Base-by-base conservation (phyloP, 2,329 filamentous ascomycete species). In the Aspergillus neoniger region DNA sequence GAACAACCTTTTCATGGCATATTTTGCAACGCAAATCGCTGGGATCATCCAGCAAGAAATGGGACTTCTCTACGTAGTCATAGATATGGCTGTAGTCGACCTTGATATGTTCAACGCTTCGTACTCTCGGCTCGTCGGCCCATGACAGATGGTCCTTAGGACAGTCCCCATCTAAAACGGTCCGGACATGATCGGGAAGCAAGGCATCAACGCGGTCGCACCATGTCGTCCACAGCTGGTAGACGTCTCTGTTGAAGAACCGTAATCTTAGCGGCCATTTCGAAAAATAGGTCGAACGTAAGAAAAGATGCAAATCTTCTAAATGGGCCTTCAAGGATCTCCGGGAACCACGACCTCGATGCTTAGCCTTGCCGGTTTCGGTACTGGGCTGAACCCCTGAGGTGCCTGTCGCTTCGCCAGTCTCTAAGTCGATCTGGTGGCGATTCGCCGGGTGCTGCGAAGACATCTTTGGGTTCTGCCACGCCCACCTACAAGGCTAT, bases 381-480 rank as follows among this genome's bases (percentile, higher is more conserved):
- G 74, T 69, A 51, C 76, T 70, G 65, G 19, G 84, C 75, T 51
- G 47, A 19, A 17, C 15, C 23, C 23, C 19, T 23, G 19, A 44
- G 12, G 41, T 23, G 21, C 2, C 47, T 50, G 48, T 36, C 21
- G 43, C 88, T 82, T 43, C 62, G n/a, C 86, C 82, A 14, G 28
- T 38, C 32, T 84, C 81, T 12, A 83, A 76, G 12, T 89, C 84
- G 59, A 96, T 92, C 72, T 96, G 23, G 14, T 30, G 53, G 53
- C 43, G 43, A 44, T 55, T 55, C 10, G 39, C 39, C 2, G 53
- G 41, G 25, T 44, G 41, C 53, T 55, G 92, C 36, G 89, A 81
- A 5, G 93, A 93, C 36, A 89, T 75, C 72, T 95, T 90, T 1
- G 92, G 86, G 72, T 98, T 92, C 66, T 91, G 91, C 82, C 96